These are phyloP conservation scores for Solanum arcanum DNA, from an alignment of 257 asterid genomes.

Conservation along the genomic window DNA sequence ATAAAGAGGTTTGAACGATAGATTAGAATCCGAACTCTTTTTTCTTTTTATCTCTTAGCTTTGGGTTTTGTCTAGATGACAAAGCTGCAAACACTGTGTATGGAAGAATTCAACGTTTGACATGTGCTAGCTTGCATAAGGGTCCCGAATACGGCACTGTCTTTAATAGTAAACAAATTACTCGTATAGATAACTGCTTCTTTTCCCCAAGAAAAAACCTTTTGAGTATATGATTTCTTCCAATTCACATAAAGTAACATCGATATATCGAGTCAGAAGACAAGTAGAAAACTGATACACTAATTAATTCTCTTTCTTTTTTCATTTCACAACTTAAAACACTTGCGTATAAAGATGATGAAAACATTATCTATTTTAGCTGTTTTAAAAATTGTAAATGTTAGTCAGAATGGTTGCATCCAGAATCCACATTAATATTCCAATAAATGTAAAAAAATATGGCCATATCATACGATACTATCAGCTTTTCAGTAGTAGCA, in stretches of 20 bases:
- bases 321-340: background rate
- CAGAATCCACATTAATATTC: background rate
- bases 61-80: background rate
- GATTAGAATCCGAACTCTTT: background rate
- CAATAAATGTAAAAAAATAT: background rate
- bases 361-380: background rate
- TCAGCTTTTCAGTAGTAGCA: background rate
- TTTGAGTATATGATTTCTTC: slow-evolving; percentile 9
- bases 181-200: background rate
- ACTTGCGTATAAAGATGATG: background rate
- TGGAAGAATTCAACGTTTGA: background rate
- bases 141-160: background rate
- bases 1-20: background rate
- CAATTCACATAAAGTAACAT: slow-evolving; percentile 9
- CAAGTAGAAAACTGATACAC: background rate
- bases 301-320: background rate
- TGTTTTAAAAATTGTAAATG: background rate
- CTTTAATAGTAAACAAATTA: background rate
- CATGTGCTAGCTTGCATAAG: background rate
- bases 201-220: background rate
- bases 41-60: background rate
- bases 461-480: background rate
- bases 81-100: background rate
- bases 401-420: slow-evolving; percentile 2
- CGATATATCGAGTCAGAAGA: background rate